Base-by-base conservation (phyloP, 345 rosid genomes). In the Litchi chinensis region DNA sequence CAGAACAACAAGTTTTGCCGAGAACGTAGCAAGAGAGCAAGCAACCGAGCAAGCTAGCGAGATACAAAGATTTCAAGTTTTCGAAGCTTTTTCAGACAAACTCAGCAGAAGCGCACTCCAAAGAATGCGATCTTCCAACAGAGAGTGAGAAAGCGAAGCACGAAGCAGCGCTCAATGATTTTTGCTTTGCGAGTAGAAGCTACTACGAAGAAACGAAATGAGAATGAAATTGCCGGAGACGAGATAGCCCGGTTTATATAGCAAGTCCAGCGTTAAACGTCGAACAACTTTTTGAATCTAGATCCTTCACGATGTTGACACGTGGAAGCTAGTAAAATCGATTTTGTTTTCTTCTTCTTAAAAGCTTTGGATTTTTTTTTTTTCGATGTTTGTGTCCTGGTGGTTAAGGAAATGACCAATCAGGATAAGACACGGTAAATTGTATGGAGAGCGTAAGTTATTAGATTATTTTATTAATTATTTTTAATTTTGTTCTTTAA, bases 71-170 rank as follows among this genome's bases (percentile, higher is more conserved):
- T 44, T 3, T 6, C 50, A 44, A 44, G 50, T 44, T 44, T 10
- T 44, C 63, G 60, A 19, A 57, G 37, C 15, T 50, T 2, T 52
- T 41, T 8, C 3, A 60, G 10, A 7, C 13, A 3, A 63, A 59
- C 85, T 82, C 78, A 80, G 77, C 40, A 82, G 86, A 89, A 80
- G 83, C 62, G 85, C 84, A 85, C 28, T 79, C 87, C 68, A 71
- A 37, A 0, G 56, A 82, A 79, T 73, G 86, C 87, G 12, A 57
- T 60, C 83, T 82, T 50, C 82, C 16, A 8, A 0, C 57, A 70
- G 63, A 56, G 40, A 56, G 28, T 78, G 66, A 4, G 19, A 12
- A n/a, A 39, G 44, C 8, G 7, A 37, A 21, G 44, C 26, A 39
- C 48, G 0, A 28, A 2, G 28, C 48, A n/a, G 9, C 6, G 50